Base-by-base conservation (phyloP, 2,329 filamentous ascomycete species). In the Clarireedia homoeocarpa region DNA sequence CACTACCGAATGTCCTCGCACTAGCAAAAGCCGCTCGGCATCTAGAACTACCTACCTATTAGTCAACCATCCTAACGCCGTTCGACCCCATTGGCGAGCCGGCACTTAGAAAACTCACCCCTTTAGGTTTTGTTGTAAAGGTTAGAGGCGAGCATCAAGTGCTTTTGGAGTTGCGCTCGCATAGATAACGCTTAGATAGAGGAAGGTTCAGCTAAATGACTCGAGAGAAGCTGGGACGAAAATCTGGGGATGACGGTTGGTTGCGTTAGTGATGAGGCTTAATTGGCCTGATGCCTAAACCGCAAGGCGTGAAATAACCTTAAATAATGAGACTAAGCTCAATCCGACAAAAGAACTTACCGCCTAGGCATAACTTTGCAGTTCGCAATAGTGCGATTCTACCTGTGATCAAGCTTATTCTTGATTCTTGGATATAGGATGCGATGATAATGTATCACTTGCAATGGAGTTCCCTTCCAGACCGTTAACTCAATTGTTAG, bases 401-500 rank as follows among this genome's bases (percentile, higher is more conserved):
- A 12, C 30, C 3, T 14, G 12, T 12, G 30, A 34, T 34, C 30
- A 34, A 34, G 30, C 30, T 34, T 34, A 34, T 34, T 34, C 30
- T 10, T 34, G 30, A 12, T 34, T 34, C 30, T 14, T 20, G 40
- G 10, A 14, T 9, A 24, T 24, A 44, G 9, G 40, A 44, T 44
- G 53, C 47, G 38, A 55, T 55, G 53, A 45, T 20, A 38, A 26
- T 5, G 20, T 17, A 4, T 6, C 9, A 20, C 9, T 4, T 27
- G 53, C 24, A 40, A 75, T 74, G 72, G 64, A 69, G 57, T 74
- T 75, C 57, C 72, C 73, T 14, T 66, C 71, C 53, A 72, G 68
- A 63, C 79, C 80, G 39, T 70, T 78, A 58, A 77, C 80, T 42
- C 78, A 82, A 65, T 71, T 84, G 7, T 70, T 80, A 55, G 81